Percentiles rank a stretch among this genome's conserved stretches.
Evolutionary conservation across 352 stramenopile species (phyloP).

Genomic region (Pilasporangium apinafurcum): DNA sequence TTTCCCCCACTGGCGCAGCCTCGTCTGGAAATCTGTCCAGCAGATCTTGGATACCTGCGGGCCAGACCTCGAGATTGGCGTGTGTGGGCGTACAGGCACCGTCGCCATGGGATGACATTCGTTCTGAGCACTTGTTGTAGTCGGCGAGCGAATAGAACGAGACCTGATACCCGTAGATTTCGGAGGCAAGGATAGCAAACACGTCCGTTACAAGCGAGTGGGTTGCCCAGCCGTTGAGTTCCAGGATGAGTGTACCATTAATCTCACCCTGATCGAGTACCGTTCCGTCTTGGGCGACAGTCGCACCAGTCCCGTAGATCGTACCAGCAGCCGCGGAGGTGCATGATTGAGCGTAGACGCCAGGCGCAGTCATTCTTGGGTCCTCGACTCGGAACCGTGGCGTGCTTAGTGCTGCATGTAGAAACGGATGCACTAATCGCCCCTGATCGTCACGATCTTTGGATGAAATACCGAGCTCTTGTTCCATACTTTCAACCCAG

Average conservation of each 20-base stretch:
- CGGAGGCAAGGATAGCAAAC: not conserved
- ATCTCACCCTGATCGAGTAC: slow-evolving; percentile 5
- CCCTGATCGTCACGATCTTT: slow-evolving; percentile 15
- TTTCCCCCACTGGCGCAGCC: slow-evolving; percentile 6
- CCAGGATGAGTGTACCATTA: slow-evolving; percentile 19
- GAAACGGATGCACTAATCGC: slow-evolving; percentile 26
- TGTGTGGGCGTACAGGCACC: slow-evolving; percentile 28
- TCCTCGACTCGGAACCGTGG: slow-evolving; percentile 23
- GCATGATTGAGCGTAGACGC: slow-evolving; percentile 5
- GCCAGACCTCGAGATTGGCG: slow-evolving; percentile 31
- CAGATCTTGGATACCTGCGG: not conserved
- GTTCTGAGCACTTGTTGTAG: slow-evolving; percentile 6
- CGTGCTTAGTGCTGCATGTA: slow-evolving; percentile 23
- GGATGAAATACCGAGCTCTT: slow-evolving; percentile 7
- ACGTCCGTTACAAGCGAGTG: not conserved
- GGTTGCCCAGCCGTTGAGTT: slow-evolving; percentile 3
- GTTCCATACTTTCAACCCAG: slow-evolving; percentile 28
- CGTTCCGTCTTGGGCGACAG: slow-evolving; percentile 5
- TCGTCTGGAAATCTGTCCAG: slow-evolving; percentile 25
- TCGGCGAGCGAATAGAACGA: slow-evolving; percentile 8
- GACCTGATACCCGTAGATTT: slow-evolving; percentile 15
- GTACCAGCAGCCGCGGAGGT: not conserved
- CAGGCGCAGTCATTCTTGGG: slow-evolving; percentile 6
- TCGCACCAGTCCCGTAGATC: slow-evolving; percentile 15
- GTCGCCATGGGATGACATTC: slow-evolving; percentile 15